These are phyloP conservation scores for Penicillium thymicola DNA, from an alignment of 2,329 filamentous ascomycete genomes.

Conservation along the genomic window DNA sequence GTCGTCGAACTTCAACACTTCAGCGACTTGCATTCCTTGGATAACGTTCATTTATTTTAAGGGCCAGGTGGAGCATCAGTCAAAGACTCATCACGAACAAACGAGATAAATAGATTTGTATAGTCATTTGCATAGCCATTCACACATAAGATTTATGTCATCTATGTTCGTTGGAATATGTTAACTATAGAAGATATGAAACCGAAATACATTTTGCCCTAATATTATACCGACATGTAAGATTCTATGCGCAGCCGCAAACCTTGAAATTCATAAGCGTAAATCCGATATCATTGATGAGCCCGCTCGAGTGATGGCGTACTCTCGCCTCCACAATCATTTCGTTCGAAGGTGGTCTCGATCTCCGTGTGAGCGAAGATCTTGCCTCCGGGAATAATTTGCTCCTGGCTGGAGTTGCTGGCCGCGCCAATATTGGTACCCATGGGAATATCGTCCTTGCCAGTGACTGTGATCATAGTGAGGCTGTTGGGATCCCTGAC, in stretches of 20 bases:
- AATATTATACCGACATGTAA: constrained; percentile 1
- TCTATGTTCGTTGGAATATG: neutral
- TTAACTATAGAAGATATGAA: neutral
- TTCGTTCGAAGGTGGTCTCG: constrained; percentile 30
- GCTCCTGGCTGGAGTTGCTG: constrained; percentile 27
- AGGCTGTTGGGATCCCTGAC: constrained; percentile 22
- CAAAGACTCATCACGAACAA: neutral
- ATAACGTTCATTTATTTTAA: neutral
- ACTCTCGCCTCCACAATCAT: neutral
- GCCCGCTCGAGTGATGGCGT: constrained; percentile 11
- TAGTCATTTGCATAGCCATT: neutral
- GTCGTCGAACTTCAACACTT: neutral
- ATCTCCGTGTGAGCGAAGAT: constrained; percentile 33
- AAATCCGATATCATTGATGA: constrained; percentile 5
- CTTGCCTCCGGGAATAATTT: constrained; percentile 32
- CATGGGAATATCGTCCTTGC: constrained; percentile 15
- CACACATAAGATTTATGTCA: neutral
- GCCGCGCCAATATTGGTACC: constrained; percentile 24
- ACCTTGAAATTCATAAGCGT: neutral
- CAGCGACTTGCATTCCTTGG: neutral
- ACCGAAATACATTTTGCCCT: constrained; percentile 1
- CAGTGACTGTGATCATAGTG: constrained; percentile 18
- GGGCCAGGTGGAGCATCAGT: neutral
- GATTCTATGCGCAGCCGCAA: neutral
- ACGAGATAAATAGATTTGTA: neutral